Evolutionary conservation across 345 rosid genomes (phyloP).

Genomic region (Streptanthus diversifolius): DNA sequence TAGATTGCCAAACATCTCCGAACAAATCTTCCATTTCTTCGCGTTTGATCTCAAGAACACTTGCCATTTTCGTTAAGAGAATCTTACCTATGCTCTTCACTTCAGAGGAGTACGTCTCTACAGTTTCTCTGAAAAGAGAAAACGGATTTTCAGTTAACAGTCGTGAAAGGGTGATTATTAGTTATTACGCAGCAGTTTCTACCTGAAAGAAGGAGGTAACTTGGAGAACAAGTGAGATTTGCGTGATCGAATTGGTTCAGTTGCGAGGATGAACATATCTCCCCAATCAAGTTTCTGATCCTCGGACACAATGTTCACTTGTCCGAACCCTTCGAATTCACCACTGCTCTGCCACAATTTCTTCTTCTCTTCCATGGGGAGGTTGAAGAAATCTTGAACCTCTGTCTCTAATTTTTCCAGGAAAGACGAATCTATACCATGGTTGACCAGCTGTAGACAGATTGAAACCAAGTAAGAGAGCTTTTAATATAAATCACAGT

Average conservation of each 20-base stretch:
- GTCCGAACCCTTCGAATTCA: conserved; percentile 45
- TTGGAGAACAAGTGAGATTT: conserved; percentile 39
- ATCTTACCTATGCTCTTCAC: conserved; percentile 29
- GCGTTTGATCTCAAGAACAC: conserved; percentile 24
- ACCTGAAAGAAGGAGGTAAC: conserved; percentile 43
- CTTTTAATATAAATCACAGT: neutral
- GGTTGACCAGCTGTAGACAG: conserved; percentile 35
- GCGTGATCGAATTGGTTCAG: conserved; percentile 31
- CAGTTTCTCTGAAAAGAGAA: conserved; percentile 28
- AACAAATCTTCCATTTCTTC: conserved; percentile 38
- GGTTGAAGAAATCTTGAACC: conserved; percentile 36
- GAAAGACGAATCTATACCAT: conserved; percentile 37
- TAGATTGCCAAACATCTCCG: conserved; percentile 36
- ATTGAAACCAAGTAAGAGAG: neutral
- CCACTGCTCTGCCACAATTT: conserved; percentile 37
- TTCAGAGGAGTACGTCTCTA: conserved; percentile 33
- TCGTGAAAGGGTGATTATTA: neutral
- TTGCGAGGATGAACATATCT: conserved; percentile 34
- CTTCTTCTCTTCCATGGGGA: conserved; percentile 42
- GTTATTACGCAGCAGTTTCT: neutral
- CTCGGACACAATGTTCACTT: conserved; percentile 40
- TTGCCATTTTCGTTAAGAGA: conserved; percentile 25
- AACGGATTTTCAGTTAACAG: neutral
- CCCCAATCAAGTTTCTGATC: conserved; percentile 51
- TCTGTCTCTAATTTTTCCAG: conserved; percentile 36